A percentile compares a stretch with the other conserved stretches of the same genome.
Evolutionary conservation across 192 early-diverging fungal species (phyloP).

Genomic region (Glomus cerebriforme): DNA sequence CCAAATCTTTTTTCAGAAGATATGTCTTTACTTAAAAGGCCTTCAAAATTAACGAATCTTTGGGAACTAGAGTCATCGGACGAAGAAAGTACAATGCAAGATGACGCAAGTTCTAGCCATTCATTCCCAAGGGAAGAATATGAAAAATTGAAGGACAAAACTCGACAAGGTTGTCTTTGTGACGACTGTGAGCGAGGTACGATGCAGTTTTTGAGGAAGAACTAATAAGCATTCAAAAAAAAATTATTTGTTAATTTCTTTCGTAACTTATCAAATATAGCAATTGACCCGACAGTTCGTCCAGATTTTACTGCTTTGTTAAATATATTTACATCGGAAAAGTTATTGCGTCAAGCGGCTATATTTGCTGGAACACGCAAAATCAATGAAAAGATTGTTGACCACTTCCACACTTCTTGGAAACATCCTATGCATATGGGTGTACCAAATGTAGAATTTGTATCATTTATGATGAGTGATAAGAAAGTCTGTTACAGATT

Average conservation of each 20-base stretch:
- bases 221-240: background rate
- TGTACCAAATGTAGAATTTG: conserved; percentile 23
- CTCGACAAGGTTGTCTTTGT: conserved; percentile 15
- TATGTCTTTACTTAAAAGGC: background rate
- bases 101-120: background rate
- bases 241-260: background rate
- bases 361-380: conserved; percentile 30
- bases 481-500: conserved; percentile 19
- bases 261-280: background rate
- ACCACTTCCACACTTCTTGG: conserved; percentile 30
- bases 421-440: conserved; percentile 30
- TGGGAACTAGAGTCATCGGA: conserved; percentile 18
- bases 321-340: conserved; percentile 23
- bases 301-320: conserved; percentile 11
- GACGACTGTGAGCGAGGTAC: conserved; percentile 11
- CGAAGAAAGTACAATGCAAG: background rate
- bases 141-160: background rate
- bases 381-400: conserved; percentile 29
- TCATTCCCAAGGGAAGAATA: conserved; percentile 4
- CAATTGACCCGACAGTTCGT: background rate
- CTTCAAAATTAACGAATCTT: conserved; percentile 2
- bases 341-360: conserved; percentile 31
- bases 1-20: background rate
- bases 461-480: conserved; percentile 31
- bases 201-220: background rate